Percentiles rank a stretch among this genome's conserved stretches.
Evolutionary conservation across 2,329 filamentous ascomycete genomes (phyloP).

Genomic region (Colletotrichum scovillei): DNA sequence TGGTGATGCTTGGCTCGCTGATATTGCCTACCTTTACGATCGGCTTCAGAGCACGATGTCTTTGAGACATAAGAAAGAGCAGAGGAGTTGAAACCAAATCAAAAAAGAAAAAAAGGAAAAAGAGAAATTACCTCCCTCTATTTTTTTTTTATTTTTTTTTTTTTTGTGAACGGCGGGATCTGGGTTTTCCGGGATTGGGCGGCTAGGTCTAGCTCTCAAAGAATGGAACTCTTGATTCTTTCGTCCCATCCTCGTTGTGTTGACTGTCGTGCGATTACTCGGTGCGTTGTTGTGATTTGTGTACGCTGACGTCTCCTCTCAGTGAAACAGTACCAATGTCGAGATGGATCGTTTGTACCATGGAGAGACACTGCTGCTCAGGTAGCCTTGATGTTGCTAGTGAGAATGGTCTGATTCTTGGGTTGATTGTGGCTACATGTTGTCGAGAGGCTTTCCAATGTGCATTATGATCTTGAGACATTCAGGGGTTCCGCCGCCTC

Average conservation of each 20-base stretch:
- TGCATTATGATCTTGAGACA: background rate
- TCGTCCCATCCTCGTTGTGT: conserved; percentile 21
- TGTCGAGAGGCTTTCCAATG: background rate
- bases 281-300: background rate
- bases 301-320: background rate
- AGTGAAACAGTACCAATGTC: background rate
- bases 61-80: conserved; percentile 28
- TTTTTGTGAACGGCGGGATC: conserved; percentile 26
- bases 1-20: conserved; percentile 31
- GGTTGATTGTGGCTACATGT: background rate
- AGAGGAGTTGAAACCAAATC: conserved; percentile 14
- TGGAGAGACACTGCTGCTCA: background rate
- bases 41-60: conserved; percentile 32
- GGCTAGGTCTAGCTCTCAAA: conserved; percentile 32
- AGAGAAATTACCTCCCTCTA: background rate
- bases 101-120: background rate
- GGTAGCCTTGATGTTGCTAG: background rate
- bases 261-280: background rate
- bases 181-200: conserved; percentile 31
- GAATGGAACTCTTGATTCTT: conserved; percentile 35
- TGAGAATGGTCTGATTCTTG: background rate
- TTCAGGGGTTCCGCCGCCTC: too few relatives aligned
- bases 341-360: background rate
- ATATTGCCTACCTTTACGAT: conserved; percentile 16
- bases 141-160: background rate